Conservation (phyloP, 2,329 filamentous ascomycete species). For the Aspergillus caelatus region DNA sequence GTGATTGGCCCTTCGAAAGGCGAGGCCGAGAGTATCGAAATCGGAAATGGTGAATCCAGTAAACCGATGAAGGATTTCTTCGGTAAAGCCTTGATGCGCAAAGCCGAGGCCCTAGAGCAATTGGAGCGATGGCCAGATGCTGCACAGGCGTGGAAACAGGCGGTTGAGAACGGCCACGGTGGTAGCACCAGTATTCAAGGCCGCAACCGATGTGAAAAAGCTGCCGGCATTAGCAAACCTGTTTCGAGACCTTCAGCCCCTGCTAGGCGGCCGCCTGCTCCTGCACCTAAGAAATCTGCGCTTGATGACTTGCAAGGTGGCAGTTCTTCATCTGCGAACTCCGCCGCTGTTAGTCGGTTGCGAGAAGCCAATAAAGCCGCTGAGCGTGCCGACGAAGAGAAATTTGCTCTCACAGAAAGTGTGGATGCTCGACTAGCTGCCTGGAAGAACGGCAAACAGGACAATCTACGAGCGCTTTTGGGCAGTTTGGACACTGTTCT, state of each 20-base stretch:
- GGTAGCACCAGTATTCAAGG: slow-evolving; percentile 82
- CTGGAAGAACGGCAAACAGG: slow-evolving; percentile 90
- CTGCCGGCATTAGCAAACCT: slow-evolving; percentile 67
- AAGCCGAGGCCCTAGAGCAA: slow-evolving; percentile 92
- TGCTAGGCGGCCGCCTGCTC: slow-evolving; percentile 50
- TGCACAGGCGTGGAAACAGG: slow-evolving; percentile 74
- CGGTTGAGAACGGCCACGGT: slow-evolving; percentile 84
- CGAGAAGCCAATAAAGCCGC: slow-evolving; percentile 83
- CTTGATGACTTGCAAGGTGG: slow-evolving; percentile 35
- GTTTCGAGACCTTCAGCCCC: slow-evolving; percentile 50
- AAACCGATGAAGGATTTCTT: slow-evolving; percentile 94
- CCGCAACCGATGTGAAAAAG: slow-evolving; percentile 85
- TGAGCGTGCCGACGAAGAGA: slow-evolving; percentile 86
- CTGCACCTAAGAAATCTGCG: slow-evolving; percentile 41
- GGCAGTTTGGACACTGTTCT: slow-evolving; percentile 85
- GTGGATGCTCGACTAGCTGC: slow-evolving; percentile 77
- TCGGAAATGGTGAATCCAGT: slow-evolving; percentile 63
- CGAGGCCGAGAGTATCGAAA: slow-evolving; percentile 75
- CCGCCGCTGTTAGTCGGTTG: slow-evolving; percentile 78
- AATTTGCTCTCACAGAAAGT: slow-evolving; percentile 81
- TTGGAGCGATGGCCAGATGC: slow-evolving; percentile 94
- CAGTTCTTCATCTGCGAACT: slow-evolving; percentile 52
- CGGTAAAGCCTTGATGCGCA: slow-evolving; percentile 89
- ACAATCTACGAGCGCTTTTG: slow-evolving; percentile 86
- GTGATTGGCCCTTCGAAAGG: slow-evolving; percentile 81